These are phyloP conservation scores for Pascua sp. DNA, from an alignment of 1,284 basidiomycete genomes.

Conservation along the genomic window DNA sequence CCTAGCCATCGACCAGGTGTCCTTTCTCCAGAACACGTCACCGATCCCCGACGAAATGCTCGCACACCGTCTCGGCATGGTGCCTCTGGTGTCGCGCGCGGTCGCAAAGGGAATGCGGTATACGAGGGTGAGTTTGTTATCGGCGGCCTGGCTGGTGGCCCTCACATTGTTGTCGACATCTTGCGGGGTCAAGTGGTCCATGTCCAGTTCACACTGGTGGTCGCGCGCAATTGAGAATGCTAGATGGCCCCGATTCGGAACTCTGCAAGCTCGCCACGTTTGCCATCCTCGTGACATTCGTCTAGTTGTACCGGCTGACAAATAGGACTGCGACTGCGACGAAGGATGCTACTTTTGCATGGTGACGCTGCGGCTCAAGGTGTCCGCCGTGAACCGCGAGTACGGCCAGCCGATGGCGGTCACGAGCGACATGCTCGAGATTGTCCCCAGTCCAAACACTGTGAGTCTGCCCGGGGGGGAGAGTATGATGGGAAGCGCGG, in stretches of 20 bases:
- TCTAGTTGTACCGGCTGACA: not conserved
- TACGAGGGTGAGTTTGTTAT: constrained; percentile 35
- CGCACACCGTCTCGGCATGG: constrained; percentile 90
- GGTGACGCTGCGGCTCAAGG: constrained; percentile 44
- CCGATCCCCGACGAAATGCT: constrained; percentile 97
- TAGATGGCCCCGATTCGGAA: not conserved
- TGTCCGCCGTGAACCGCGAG: constrained; percentile 20
- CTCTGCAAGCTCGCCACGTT: not conserved
- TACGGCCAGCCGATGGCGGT: constrained; percentile 39
- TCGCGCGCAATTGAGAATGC: not conserved
- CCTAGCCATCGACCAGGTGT: constrained; percentile 96
- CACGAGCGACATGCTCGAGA: constrained; percentile 47
- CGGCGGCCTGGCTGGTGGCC: not conserved
- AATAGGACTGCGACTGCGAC: constrained; percentile 49
- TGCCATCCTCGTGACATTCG: no score
- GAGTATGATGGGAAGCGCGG: no score
- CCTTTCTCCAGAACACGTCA: constrained; percentile 85
- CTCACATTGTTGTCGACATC: not conserved
- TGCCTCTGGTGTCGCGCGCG: constrained; percentile 80
- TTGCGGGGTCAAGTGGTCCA: no score
- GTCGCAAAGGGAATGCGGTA: constrained; percentile 79
- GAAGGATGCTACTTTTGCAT: constrained; percentile 52
- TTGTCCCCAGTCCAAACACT: constrained; percentile 35
- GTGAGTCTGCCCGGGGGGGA: no score
- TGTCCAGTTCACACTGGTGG: not conserved